A percentile compares a stretch with the other conserved stretches of the same genome.
Evolutionary conservation across 495 filamentous ascomycete species (phyloP).

Genomic region (Pseudomonodictys pantanalensis): DNA sequence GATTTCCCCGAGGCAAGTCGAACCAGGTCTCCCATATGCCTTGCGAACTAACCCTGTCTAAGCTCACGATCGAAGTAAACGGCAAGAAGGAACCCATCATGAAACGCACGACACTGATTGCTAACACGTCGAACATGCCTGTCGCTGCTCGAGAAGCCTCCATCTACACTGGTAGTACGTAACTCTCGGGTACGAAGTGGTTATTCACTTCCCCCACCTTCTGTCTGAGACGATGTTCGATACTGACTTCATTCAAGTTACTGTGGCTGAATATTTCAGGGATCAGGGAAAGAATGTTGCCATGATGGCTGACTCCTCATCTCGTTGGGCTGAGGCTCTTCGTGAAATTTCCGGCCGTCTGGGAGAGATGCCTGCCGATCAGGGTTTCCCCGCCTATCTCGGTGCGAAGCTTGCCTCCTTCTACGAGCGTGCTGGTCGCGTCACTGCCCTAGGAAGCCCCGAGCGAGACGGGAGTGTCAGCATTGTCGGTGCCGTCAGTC

Average conservation of each 20-base stretch:
- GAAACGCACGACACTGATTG: constrained; percentile 98
- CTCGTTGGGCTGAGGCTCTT: constrained; percentile 96
- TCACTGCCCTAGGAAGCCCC: constrained; percentile 80
- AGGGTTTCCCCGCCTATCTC: constrained; percentile 98
- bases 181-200: too few species aligned
- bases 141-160: constrained; percentile 98
- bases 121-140: constrained; percentile 99
- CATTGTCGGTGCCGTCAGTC: constrained; percentile 96
- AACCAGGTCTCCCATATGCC: neutral
- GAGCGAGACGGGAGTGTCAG: constrained; percentile 86
- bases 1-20: constrained; percentile 84
- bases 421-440: constrained; percentile 96
- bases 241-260: too few species aligned
- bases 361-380: constrained; percentile 99
- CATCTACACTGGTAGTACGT: constrained; percentile 99
- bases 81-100: constrained; percentile 98
- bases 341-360: constrained; percentile 98
- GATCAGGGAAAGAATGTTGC: constrained; percentile 97
- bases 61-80: constrained; percentile 84
- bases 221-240: too few species aligned
- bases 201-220: too few species aligned
- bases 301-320: constrained; percentile 99
- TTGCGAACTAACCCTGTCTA: constrained; percentile 8
- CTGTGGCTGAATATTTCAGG: constrained; percentile 96
- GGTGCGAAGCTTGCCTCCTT: constrained; percentile 96